Base-by-base conservation (phyloP, 1,284 basidiomycete species). In the Trichosporon sp. region DNA sequence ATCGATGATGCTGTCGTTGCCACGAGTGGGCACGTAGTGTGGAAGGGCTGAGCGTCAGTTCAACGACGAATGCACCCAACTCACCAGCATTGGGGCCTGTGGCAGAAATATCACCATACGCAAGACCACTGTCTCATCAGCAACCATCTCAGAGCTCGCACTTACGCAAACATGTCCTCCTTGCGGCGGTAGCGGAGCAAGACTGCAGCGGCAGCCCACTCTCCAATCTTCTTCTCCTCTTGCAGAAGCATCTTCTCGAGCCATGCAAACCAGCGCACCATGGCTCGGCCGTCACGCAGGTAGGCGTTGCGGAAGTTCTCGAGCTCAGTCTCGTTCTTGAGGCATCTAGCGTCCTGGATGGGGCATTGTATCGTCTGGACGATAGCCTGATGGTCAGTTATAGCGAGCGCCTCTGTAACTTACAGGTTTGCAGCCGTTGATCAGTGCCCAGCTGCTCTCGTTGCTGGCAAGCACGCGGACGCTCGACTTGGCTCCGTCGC, bases 21-120 rank as follows among this genome's bases (percentile, higher is more conserved):
- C 77, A 73, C 89, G 88, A 63, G 86, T 85, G 0, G 96, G 93
- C 0, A 85, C 84, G 80, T 99, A 99, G 81, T 99, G 95, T 4
- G 95, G 93, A 36, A 95, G 82, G 23, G 95, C 95, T 77, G 61
- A 19, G 33, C 34, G 9, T 68, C n/a, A 67, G 58, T 33, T 11
- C 11, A 3, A 16, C 63, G 34, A 58, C 32, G 46, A 52, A 37
- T 62, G n/a, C 44, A 4, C 32, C n/a, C n/a, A 19, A 57, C 74
- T 66, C 62, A 78, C 78, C 77, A 29, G 72, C 93, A 75, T 99
- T 96, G 2, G 91, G 84, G 0, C 95, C 95, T 33, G 86, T 88
- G 0, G 91, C 95, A 27, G 91, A 93, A 69, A 98, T 97, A 65
- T 92, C 95, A 73, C 92, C 90, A 73, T 98, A 98, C 2, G 94